phyloP scores from a whole-genome alignment of 1,284 basidiomycete genomes.

The Tilletia setariae region DNA sequence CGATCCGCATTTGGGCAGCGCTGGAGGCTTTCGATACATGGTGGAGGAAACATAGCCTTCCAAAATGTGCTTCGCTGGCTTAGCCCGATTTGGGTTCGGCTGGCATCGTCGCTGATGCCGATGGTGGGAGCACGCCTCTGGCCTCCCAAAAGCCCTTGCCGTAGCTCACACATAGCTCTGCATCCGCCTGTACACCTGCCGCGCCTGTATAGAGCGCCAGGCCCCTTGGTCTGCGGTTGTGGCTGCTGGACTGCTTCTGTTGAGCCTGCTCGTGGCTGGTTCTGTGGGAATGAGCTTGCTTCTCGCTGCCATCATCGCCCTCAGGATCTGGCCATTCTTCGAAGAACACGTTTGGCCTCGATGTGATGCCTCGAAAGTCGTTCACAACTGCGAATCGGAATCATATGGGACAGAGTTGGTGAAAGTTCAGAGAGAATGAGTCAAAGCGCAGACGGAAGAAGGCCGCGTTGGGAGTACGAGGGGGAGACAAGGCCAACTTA shows the following conservation, averaged over 20 bases:
- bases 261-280: conserved; percentile 53
- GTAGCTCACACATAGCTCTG: conserved; percentile 83
- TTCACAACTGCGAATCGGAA: conserved; percentile 30
- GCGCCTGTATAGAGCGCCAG: conserved; percentile 53
- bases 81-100: no score
- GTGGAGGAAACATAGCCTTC: no score
- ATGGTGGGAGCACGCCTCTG: conserved; percentile 42
- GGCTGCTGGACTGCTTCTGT: conserved; percentile 63
- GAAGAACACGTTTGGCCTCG: conserved; percentile 37
- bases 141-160: conserved; percentile 86
- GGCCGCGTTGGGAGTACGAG: neutral
- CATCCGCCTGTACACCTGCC: conserved; percentile 69
- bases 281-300: conserved; percentile 50
- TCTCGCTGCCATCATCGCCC: conserved; percentile 78
- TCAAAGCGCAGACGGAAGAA: neutral
- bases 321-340: conserved; percentile 57
- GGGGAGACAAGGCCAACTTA: conserved; percentile 19
- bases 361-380: conserved; percentile 42
- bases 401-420: neutral
- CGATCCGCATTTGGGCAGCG: no score
- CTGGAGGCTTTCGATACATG: no score
- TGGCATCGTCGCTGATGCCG: neutral
- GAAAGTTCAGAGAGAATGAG: neutral
- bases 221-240: conserved; percentile 61
- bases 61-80: no score